phyloP scores from a whole-genome alignment of 371 early-diverging fungal genomes.

The Parasitella parasitica region DNA sequence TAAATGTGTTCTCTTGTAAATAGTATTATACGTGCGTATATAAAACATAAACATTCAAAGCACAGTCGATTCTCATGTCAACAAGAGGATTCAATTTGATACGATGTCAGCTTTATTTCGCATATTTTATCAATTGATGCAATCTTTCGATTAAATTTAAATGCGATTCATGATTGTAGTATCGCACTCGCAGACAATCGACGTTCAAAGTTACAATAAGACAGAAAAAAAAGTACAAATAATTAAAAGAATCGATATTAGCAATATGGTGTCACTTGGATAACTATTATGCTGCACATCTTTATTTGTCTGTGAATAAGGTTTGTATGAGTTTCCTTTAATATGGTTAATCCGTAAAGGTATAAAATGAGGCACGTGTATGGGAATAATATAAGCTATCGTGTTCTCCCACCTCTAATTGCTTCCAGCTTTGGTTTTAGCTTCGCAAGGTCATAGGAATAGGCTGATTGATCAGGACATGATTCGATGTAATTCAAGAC shows the following conservation, averaged over 20 bases:
- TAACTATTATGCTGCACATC: not conserved
- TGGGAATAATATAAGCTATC: not conserved
- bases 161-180: too few species aligned
- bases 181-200: not conserved
- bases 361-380: not conserved
- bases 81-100: not conserved
- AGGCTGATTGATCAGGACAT: constrained; percentile 24
- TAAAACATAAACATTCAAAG: too few species aligned
- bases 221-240: not conserved
- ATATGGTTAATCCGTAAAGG: not conserved
- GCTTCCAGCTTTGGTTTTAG: constrained; percentile 21
- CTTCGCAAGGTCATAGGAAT: constrained; percentile 19
- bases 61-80: too few species aligned
- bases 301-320: not conserved
- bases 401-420: not conserved
- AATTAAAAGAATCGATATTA: too few species aligned
- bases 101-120: not conserved
- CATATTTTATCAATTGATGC: not conserved
- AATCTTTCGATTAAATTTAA: too few species aligned
- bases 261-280: not conserved
- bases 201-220: not conserved
- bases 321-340: not conserved
- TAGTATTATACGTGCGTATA: too few species aligned
- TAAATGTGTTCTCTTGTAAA: too few species aligned
- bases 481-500: constrained; percentile 29